These are phyloP conservation scores for Kurtzmaniella quercitrusa DNA, from an alignment of 1,139 yeast species.

Conservation along the genomic window DNA sequence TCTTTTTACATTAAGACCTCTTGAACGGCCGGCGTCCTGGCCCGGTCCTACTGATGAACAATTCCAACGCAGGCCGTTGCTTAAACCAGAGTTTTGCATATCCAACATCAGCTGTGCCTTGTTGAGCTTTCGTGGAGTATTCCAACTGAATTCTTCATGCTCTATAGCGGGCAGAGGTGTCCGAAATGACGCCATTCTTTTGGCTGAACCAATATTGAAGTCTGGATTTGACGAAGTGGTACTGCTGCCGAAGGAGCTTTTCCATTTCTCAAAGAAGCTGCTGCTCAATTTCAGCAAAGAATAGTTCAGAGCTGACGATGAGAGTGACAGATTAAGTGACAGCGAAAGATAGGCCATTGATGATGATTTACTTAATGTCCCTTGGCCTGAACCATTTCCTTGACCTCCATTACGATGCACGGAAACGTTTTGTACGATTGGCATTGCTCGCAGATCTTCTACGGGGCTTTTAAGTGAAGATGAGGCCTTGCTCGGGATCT, in stretches of 20 bases:
- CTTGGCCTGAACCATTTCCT: background rate
- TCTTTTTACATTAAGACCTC: background rate
- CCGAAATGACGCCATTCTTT: slow-evolving; percentile 18
- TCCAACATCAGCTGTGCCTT: slow-evolving; percentile 40
- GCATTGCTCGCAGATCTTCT: slow-evolving; percentile 19
- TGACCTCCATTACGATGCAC: slow-evolving; percentile 7
- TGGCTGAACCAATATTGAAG: background rate
- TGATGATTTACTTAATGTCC: slow-evolving; percentile 32
- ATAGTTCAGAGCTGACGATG: slow-evolving; percentile 36
- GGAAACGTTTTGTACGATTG: slow-evolving; percentile 19
- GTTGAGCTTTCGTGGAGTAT: slow-evolving; percentile 22
- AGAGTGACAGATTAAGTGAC: slow-evolving; percentile 33
- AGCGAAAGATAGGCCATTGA: slow-evolving; percentile 44
- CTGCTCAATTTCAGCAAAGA: slow-evolving; percentile 41
- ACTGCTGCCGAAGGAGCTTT: slow-evolving; percentile 24
- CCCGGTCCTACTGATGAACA: background rate
- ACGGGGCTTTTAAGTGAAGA: slow-evolving; percentile 14
- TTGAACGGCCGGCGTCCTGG: background rate
- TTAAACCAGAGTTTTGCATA: slow-evolving; percentile 18
- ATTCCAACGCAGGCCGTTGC: background rate
- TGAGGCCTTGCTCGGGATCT: slow-evolving; percentile 36
- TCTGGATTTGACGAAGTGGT: slow-evolving; percentile 1
- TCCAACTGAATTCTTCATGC: slow-evolving; percentile 42
- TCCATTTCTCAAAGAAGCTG: slow-evolving; percentile 48
- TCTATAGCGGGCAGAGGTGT: slow-evolving; percentile 49